Evolutionary conservation across 495 filamentous ascomycete genomes (phyloP).

Genomic region (Cercophora sp.): DNA sequence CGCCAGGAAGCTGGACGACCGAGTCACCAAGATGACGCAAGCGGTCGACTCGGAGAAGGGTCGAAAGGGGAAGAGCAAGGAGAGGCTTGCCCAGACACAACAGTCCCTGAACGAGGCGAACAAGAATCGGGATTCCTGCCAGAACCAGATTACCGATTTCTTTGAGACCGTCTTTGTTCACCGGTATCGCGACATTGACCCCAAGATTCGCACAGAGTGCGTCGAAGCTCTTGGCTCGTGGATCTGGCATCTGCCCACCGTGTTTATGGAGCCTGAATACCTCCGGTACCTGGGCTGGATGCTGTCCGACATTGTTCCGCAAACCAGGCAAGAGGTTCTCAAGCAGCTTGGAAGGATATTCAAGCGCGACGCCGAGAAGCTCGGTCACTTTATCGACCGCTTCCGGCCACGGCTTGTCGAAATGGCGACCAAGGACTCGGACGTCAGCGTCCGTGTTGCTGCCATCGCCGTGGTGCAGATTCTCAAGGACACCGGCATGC

Average conservation of each 20-base stretch:
- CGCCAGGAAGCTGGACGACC: conserved; percentile 61
- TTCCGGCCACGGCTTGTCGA: conserved; percentile 87
- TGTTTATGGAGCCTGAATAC: conserved; percentile 83
- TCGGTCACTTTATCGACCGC: conserved; percentile 84
- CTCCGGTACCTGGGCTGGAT: conserved; percentile 94
- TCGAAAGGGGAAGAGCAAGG: conserved; percentile 66
- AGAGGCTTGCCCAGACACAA: conserved; percentile 59
- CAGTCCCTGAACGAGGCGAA: conserved; percentile 61
- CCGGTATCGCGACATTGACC: conserved; percentile 90
- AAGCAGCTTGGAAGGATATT: conserved; percentile 74
- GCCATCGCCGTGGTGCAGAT: conserved; percentile 76
- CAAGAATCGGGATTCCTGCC: conserved; percentile 57
- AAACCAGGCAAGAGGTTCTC: conserved; percentile 72
- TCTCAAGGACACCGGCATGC: conserved; percentile 75
- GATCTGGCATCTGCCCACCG: conserved; percentile 76
- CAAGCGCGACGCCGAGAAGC: conserved; percentile 69
- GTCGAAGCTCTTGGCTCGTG: conserved; percentile 79
- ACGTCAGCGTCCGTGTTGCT: conserved; percentile 69
- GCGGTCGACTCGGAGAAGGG: conserved; percentile 71
- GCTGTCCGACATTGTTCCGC: conserved; percentile 68
- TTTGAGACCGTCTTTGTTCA: conserved; percentile 91
- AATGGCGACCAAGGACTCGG: conserved; percentile 80
- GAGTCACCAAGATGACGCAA: conserved; percentile 69
- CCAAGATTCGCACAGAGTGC: conserved; percentile 79
- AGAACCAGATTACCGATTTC: conserved; percentile 69